Conservation (phyloP, 225 moss, liverwort and hornwort genomes). For the Climacium dendroides region DNA sequence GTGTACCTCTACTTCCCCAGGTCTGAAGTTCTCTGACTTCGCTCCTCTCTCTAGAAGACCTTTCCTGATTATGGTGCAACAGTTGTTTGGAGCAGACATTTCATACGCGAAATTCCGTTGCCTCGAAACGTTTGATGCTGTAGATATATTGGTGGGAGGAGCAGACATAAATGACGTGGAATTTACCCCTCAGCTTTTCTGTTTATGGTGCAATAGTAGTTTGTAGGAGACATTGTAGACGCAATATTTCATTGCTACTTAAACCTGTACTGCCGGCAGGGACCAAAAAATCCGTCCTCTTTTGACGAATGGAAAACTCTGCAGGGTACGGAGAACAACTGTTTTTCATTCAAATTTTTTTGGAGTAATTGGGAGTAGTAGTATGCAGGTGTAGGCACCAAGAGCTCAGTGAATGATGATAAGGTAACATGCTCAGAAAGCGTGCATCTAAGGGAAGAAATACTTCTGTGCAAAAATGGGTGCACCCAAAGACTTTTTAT, state of each 20-base stretch:
- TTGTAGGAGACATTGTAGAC: too few species aligned
- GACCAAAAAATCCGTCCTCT: too few species aligned
- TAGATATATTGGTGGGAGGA: not conserved
- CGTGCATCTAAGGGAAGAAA: too few species aligned
- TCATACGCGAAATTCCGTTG: not conserved
- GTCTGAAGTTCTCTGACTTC: not conserved
- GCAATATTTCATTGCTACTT: not conserved
- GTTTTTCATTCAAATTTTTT: not conserved
- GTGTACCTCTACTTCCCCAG: not conserved
- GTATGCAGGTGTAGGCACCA: not conserved
- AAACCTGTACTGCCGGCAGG: not conserved
- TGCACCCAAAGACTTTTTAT: too few species aligned
- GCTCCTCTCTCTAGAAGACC: not conserved
- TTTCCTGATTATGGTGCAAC: not conserved
- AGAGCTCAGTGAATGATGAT: not conserved
- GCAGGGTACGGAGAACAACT: too few species aligned
- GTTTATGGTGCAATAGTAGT: not conserved
- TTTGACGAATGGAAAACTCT: not conserved
- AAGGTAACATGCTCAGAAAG: too few species aligned
- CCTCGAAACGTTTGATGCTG: not conserved
- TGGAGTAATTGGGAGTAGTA: not conserved
- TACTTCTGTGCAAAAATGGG: fast-evolving
- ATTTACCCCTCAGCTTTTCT: not conserved
- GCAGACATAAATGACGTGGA: not conserved
- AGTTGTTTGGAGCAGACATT: not conserved